These are phyloP conservation scores for Musa acuminata DNA, from an alignment of 176 grass and related monocot genomes.

Conservation along the genomic window DNA sequence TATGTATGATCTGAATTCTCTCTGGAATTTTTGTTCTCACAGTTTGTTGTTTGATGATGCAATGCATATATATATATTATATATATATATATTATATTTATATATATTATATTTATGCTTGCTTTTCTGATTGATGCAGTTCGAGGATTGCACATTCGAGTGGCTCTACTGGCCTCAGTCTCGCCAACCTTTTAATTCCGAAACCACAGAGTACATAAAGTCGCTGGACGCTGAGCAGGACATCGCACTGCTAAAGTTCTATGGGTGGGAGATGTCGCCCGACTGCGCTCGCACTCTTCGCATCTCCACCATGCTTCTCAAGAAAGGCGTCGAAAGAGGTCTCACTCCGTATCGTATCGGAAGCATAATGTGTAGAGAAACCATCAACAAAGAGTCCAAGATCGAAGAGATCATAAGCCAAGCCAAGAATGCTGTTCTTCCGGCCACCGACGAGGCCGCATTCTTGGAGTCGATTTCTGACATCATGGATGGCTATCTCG, in stretches of 20 bases:
- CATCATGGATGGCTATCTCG: neutral
- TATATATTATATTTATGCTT: no score
- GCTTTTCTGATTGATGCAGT: neutral
- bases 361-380: neutral
- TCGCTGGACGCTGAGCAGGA: neutral
- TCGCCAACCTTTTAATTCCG: neutral
- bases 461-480: neutral
- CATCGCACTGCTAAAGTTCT: neutral
- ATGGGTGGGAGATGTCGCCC: neutral
- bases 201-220: neutral
- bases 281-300: neutral
- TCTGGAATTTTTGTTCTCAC: no score
- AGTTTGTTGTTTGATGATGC: no score
- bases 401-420: neutral
- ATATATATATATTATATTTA: no score
- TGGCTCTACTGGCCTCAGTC: slow-evolving; percentile 7
- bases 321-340: neutral
- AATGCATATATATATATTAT: no score
- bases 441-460: neutral
- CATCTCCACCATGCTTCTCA: slow-evolving; percentile 1
- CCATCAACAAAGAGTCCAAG: neutral
- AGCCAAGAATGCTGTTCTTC: slow-evolving; percentile 1
- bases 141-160: neutral
- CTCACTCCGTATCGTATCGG: neutral
- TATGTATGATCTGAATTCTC: no score